Percentiles rank a stretch among this genome's conserved stretches.
Evolutionary conservation across 2,329 filamentous ascomycete genomes (phyloP).

Genomic region (Talaromyces atroroseus): DNA sequence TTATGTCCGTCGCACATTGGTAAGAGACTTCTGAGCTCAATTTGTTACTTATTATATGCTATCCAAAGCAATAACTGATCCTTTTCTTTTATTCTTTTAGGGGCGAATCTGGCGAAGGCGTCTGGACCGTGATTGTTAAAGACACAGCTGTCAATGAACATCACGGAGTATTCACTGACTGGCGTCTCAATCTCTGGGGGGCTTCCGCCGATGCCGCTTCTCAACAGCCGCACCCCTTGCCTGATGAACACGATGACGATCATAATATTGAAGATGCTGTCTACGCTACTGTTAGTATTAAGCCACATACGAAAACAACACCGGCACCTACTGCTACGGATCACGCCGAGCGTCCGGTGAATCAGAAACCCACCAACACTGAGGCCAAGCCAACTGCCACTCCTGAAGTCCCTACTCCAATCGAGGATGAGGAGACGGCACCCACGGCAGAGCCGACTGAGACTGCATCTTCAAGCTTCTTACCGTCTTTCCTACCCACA

Average conservation of each 20-base stretch:
- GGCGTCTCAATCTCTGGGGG: conserved; percentile 91
- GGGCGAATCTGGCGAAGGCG: conserved; percentile 83
- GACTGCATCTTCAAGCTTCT: conserved; percentile 45
- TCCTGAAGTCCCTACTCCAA: conserved; percentile 18
- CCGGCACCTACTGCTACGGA: conserved; percentile 51
- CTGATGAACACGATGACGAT: conserved; percentile 74
- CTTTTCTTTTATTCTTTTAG: conserved; percentile 37
- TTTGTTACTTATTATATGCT: neutral
- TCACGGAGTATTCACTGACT: conserved; percentile 77
- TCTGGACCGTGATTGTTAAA: conserved; percentile 85
- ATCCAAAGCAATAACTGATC: neutral
- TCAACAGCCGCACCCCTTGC: conserved; percentile 72
- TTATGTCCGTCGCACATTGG: conserved; percentile 98
- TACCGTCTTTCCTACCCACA: conserved; percentile 83
- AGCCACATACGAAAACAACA: conserved; percentile 43
- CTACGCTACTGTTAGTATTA: conserved; percentile 60
- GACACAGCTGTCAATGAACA: conserved; percentile 74
- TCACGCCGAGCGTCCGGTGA: conserved; percentile 60
- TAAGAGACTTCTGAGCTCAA: conserved; percentile 40
- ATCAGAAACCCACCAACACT: conserved; percentile 49
- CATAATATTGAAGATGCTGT: conserved; percentile 64
- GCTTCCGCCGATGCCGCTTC: conserved; percentile 72
- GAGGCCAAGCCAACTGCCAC: conserved; percentile 21
- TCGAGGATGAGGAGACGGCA: conserved; percentile 16
- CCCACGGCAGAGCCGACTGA: conserved; percentile 16